phyloP scores from a whole-genome alignment of 2,329 filamentous ascomycete genomes.

The Lachnellula suecica region DNA sequence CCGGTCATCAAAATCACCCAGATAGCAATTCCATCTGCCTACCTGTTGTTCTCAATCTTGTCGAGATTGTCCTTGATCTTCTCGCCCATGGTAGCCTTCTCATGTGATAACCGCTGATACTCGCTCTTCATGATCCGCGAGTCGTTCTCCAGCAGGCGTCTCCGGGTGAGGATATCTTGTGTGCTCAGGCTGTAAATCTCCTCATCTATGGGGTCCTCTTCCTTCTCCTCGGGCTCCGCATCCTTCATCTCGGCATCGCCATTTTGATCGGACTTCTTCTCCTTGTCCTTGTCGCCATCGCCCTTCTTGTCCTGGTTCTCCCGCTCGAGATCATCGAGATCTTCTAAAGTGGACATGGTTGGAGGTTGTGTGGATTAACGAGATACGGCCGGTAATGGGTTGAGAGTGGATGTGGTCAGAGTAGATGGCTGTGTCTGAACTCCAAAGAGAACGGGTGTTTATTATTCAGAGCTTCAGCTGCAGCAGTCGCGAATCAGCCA shows the following conservation, averaged over 20 bases:
- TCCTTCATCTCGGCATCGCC: constrained; percentile 93
- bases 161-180: constrained; percentile 89
- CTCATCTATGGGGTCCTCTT: constrained; percentile 83
- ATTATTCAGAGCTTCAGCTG: constrained; percentile 23
- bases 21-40: constrained; percentile 31
- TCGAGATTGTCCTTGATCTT: constrained; percentile 99
- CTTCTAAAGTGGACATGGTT: constrained; percentile 72
- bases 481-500: constrained; percentile 16
- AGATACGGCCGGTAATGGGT: neutral
- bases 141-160: constrained; percentile 93
- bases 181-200: constrained; percentile 93
- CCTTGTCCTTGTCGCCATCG: constrained; percentile 54
- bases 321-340: constrained; percentile 74
- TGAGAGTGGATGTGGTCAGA: neutral
- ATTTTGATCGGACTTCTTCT: constrained; percentile 55
- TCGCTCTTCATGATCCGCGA: constrained; percentile 99
- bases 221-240: constrained; percentile 64
- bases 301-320: constrained; percentile 63
- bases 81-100: constrained; percentile 93
- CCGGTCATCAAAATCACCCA: neutral
- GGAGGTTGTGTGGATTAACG: neutral
- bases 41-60: constrained; percentile 99
- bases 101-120: constrained; percentile 87
- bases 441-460: constrained; percentile 7
- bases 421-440: neutral